Conservation (phyloP, 768 basidiomycete genomes). For the Multifurca ochricompacta region DNA sequence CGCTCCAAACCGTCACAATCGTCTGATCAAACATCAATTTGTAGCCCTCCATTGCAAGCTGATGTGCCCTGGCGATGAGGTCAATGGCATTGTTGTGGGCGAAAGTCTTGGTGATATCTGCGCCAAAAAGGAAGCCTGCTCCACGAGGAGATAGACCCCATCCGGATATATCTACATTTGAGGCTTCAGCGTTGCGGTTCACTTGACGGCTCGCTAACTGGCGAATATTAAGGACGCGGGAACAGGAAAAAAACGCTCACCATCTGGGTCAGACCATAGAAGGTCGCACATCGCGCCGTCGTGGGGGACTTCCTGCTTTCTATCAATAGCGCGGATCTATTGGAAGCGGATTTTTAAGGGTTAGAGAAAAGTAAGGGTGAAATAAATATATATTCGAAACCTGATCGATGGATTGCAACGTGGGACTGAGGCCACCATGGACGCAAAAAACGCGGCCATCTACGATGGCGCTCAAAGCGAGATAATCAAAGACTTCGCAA, state of each 20-base stretch:
- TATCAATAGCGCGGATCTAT: conserved; percentile 88
- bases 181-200: no score
- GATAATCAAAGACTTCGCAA: conserved; percentile 97
- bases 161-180: conserved; percentile 64
- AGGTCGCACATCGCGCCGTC: conserved; percentile 99
- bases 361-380: conserved; percentile 1
- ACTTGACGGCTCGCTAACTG: not conserved
- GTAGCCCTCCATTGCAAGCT: conserved; percentile 96
- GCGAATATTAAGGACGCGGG: not conserved
- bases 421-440: conserved; percentile 92
- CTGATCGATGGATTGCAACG: conserved; percentile 81
- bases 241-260: conserved; percentile 35
- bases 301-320: conserved; percentile 96
- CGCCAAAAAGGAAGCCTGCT: conserved; percentile 92
- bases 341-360: not conserved
- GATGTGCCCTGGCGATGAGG: conserved; percentile 94
- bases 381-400: conserved; percentile 33
- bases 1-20: conserved; percentile 98
- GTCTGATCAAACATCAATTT: conserved; percentile 95
- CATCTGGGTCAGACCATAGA: conserved; percentile 99
- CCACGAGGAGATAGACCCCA: conserved; percentile 98
- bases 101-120: conserved; percentile 84
- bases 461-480: conserved; percentile 91
- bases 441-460: conserved; percentile 97
- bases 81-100: conserved; percentile 88